Conservation (phyloP, 192 early-diverging fungal genomes). For the Coemansia sp. region DNA sequence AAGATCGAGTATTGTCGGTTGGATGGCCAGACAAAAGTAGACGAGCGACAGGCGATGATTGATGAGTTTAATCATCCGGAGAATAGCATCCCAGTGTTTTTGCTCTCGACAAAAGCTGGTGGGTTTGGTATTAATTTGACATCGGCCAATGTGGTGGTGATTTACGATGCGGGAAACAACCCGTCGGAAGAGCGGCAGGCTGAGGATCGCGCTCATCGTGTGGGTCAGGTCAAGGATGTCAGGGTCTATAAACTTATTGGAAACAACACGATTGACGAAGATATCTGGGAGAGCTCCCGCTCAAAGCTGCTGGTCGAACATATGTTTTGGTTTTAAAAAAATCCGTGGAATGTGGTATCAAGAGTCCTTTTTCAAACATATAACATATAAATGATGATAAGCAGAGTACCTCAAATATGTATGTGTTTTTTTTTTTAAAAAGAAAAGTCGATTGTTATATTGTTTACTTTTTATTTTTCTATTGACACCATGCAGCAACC, state of each 20-base stretch:
- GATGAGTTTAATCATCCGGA: slow-evolving; percentile 71
- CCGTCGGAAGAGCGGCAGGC: slow-evolving; percentile 85
- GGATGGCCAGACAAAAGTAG: slow-evolving; percentile 70
- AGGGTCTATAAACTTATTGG: slow-evolving; percentile 70
- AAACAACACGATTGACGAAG: slow-evolving; percentile 66
- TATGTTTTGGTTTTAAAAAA: slow-evolving; percentile 37
- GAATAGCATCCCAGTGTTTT: slow-evolving; percentile 59
- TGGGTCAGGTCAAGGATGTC: slow-evolving; percentile 84
- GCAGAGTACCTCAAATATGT: too few species aligned
- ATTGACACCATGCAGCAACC: neutral
- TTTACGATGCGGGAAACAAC: slow-evolving; percentile 81
- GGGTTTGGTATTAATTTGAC: slow-evolving; percentile 83
- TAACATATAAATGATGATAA: neutral
- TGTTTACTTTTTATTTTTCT: too few species aligned
- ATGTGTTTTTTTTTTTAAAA: too few species aligned
- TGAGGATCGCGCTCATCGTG: slow-evolving; percentile 83
- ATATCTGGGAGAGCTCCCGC: slow-evolving; percentile 38
- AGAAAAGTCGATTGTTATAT: too few species aligned
- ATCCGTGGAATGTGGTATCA: neutral
- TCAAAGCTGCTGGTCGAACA: slow-evolving; percentile 49
- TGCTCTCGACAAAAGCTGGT: slow-evolving; percentile 77
- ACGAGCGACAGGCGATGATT: slow-evolving; percentile 72
- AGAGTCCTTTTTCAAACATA: neutral
- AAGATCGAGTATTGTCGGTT: slow-evolving; percentile 46
- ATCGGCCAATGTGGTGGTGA: slow-evolving; percentile 73